phyloP scores from a whole-genome alignment of 345 rosid species.

The Luvunga scandens region DNA sequence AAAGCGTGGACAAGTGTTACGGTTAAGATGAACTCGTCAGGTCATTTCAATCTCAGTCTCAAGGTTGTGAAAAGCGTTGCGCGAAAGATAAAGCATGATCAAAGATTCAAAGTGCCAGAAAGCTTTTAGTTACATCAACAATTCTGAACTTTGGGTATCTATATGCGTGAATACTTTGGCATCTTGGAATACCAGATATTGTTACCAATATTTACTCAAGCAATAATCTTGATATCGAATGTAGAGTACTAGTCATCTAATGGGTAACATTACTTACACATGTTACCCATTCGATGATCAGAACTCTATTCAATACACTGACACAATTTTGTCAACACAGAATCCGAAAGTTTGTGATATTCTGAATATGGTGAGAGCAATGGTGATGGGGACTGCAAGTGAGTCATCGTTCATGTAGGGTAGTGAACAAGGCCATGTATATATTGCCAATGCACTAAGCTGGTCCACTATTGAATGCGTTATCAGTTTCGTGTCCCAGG shows the following conservation, averaged over 20 bases:
- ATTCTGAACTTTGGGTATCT: no score
- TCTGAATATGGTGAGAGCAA: background rate
- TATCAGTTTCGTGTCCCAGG: background rate
- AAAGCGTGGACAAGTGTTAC: background rate
- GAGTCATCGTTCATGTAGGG: background rate
- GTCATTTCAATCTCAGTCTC: background rate
- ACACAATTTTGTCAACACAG: no score
- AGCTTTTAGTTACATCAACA: no score
- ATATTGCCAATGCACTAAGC: background rate
- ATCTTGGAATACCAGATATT: no score
- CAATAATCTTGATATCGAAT: no score
- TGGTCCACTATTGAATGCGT: background rate
- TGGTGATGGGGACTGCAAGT: background rate
- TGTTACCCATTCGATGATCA: no score
- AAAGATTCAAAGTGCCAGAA: background rate
- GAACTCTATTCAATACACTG: no score
- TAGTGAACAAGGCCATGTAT: background rate
- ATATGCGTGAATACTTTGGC: no score
- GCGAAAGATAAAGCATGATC: background rate
- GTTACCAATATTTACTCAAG: no score
- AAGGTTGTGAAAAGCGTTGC: background rate
- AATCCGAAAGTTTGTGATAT: background rate
- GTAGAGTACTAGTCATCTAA: no score
- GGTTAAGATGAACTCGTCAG: no score
- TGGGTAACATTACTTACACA: no score